phyloP scores from a whole-genome alignment of 495 filamentous ascomycete genomes.

The Trichocladium uniseriatum region DNA sequence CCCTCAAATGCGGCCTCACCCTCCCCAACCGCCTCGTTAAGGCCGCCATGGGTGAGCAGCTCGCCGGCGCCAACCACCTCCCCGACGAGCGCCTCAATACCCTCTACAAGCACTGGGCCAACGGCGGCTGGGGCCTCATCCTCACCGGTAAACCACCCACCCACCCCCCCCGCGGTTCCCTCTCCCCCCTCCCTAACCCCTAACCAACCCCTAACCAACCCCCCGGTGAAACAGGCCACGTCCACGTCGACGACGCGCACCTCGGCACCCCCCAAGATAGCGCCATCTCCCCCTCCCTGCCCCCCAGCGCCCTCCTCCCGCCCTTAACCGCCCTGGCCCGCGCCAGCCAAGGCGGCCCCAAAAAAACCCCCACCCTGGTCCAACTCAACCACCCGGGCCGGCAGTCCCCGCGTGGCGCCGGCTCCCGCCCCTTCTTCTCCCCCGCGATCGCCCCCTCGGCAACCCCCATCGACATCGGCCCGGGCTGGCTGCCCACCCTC shows the following conservation, averaged over 20 bases:
- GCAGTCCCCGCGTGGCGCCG: slow-evolving; percentile 41
- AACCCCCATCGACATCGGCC: slow-evolving; percentile 30
- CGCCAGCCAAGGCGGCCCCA: slow-evolving; percentile 24
- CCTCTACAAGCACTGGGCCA: slow-evolving; percentile 51
- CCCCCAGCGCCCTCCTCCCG: slow-evolving; percentile 18
- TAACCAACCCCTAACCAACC: background rate
- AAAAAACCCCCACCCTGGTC: slow-evolving; percentile 38
- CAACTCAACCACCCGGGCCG: slow-evolving; percentile 53
- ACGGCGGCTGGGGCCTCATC: slow-evolving; percentile 41
- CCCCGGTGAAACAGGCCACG: slow-evolving; percentile 29
- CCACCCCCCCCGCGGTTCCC: background rate
- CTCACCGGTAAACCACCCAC: slow-evolving; percentile 10
- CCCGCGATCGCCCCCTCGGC: slow-evolving; percentile 43
- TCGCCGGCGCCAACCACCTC: slow-evolving; percentile 33
- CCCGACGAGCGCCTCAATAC: slow-evolving; percentile 34
- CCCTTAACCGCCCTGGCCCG: slow-evolving; percentile 42
- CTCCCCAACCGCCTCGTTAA: slow-evolving; percentile 36
- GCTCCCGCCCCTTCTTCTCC: slow-evolving; percentile 36
- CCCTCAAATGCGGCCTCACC: slow-evolving; percentile 28
- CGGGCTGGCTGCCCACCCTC: slow-evolving; percentile 39
- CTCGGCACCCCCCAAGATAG: slow-evolving; percentile 36
- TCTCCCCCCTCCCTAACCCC: background rate
- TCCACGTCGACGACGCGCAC: slow-evolving; percentile 48
- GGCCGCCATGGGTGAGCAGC: slow-evolving; percentile 36
- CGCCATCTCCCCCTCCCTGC: slow-evolving; percentile 28